Conservation (phyloP, 129 eudicot species). For the Flaveria linearis region DNA sequence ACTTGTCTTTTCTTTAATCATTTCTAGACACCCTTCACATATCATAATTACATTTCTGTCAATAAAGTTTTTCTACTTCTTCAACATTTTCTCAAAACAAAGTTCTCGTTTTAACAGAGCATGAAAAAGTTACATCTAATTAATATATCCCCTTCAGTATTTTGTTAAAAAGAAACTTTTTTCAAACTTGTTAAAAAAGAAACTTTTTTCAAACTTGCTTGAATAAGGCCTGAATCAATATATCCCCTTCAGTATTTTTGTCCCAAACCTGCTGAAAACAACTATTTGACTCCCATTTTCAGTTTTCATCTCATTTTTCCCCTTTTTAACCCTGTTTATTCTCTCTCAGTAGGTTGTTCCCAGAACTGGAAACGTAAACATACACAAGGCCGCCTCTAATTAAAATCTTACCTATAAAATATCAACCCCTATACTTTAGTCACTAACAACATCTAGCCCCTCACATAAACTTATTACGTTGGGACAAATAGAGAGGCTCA, state of each 20-base stretch:
- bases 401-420: background rate
- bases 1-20: background rate
- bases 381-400: background rate
- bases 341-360: background rate
- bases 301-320: background rate
- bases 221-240: background rate
- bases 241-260: background rate
- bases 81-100: slow-evolving; percentile 1
- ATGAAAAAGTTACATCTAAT: background rate
- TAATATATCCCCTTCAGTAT: too few relatives aligned
- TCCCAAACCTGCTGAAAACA: background rate
- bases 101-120: background rate
- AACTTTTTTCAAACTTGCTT: background rate
- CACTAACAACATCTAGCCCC: background rate
- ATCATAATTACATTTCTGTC: background rate
- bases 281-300: background rate
- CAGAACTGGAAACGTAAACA: too few relatives aligned
- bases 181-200: background rate
- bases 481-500: background rate
- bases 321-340: background rate
- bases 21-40: background rate
- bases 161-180: background rate
- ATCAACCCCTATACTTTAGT: background rate
- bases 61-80: background rate
- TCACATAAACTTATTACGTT: background rate